Conservation (phyloP, 768 basidiomycete genomes). For the Suillus hirtellus region DNA sequence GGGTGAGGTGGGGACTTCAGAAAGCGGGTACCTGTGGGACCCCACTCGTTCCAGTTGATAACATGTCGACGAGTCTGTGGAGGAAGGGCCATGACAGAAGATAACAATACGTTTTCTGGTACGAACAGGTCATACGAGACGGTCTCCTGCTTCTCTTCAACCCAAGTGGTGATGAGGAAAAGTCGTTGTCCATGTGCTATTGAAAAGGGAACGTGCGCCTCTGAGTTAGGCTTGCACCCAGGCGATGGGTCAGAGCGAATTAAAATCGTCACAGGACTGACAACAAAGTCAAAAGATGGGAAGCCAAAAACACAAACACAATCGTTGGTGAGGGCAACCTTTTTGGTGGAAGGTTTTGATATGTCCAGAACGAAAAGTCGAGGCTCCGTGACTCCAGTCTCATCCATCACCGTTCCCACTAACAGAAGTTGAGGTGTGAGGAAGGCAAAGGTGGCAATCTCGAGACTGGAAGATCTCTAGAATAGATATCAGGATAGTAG, state of each 20-base stretch:
- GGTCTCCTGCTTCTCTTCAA: background rate
- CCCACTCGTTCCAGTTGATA: slow-evolving; percentile 55
- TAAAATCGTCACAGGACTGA: background rate
- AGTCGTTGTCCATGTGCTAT: background rate
- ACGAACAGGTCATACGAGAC: background rate
- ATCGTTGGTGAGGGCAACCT: background rate
- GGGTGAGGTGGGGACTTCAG: slow-evolving; percentile 38
- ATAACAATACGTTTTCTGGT: background rate
- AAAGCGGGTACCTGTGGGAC: slow-evolving; percentile 46
- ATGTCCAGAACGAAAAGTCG: background rate
- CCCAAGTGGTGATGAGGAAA: background rate
- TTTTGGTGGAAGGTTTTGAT: background rate
- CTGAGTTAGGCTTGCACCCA: background rate
- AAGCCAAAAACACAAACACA: background rate
- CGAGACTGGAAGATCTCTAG: background rate
- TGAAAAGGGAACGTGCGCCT: background rate
- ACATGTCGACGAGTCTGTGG: slow-evolving; percentile 11
- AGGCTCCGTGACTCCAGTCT: background rate
- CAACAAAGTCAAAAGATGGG: background rate
- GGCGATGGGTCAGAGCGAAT: background rate
- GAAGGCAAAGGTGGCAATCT: background rate
- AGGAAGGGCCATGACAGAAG: background rate
- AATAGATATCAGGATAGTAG: background rate
- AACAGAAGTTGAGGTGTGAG: background rate
- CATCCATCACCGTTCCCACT: background rate